Percentiles rank a stretch among this genome's conserved stretches.
These are phyloP conservation scores for Darksidea phi DNA, from an alignment of 495 filamentous ascomycete species.

Conservation along the genomic window DNA sequence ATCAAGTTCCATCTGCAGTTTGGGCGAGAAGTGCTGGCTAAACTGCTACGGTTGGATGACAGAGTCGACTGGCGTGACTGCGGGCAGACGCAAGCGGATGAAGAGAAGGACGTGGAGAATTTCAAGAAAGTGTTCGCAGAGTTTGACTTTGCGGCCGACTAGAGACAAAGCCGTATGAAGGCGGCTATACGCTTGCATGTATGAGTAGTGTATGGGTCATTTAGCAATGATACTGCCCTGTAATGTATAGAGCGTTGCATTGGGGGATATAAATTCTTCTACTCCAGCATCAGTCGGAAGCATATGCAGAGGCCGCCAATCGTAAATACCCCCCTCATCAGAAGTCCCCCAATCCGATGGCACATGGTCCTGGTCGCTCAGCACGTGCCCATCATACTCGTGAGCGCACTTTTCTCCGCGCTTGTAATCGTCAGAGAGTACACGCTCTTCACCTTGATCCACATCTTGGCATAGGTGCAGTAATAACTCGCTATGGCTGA, in stretches of 20 bases:
- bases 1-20: conserved; percentile 65
- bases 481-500: conserved; percentile 53
- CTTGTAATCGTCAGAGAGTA: conserved; percentile 59
- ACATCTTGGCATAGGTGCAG: conserved; percentile 73
- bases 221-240: too few species aligned
- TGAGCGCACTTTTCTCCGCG: conserved; percentile 62
- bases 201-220: not conserved
- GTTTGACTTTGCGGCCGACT: conserved; percentile 74
- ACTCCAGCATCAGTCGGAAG: too few species aligned
- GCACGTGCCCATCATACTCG: conserved; percentile 64
- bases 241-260: too few species aligned
- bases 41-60: conserved; percentile 73
- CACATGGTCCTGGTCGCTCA: too few species aligned
- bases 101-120: conserved; percentile 70
- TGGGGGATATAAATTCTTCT: too few species aligned
- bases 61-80: conserved; percentile 80
- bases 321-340: too few species aligned
- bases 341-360: too few species aligned
- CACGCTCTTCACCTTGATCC: conserved; percentile 66
- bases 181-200: too few species aligned
- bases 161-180: too few species aligned
- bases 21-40: conserved; percentile 78
- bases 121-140: conserved; percentile 83
- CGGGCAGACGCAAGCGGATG: conserved; percentile 71
- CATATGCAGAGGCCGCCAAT: too few species aligned